These are phyloP conservation scores for Psilocybe azurescens DNA, from an alignment of 768 basidiomycete genomes.

Conservation along the genomic window DNA sequence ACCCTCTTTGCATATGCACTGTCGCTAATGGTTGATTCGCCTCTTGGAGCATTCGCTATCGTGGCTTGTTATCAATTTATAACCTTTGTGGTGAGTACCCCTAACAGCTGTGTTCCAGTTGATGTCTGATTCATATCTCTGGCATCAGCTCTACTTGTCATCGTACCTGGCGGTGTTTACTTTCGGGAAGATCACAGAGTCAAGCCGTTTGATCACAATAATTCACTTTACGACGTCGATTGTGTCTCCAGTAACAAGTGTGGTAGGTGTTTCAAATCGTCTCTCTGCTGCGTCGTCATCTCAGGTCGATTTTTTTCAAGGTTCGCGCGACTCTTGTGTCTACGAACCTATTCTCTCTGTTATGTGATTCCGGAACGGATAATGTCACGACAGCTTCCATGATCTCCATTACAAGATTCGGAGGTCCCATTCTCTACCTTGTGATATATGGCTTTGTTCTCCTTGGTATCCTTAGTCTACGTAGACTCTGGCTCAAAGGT, in stretches of 20 bases:
- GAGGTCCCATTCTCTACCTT: slow-evolving; percentile 79
- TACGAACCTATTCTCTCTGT: slow-evolving; percentile 75
- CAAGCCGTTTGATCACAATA: slow-evolving; percentile 58
- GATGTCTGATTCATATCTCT: background rate
- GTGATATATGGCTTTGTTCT: slow-evolving; percentile 63
- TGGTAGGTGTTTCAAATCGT: slow-evolving; percentile 47
- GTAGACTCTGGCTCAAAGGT: slow-evolving; percentile 68
- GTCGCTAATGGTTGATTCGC: slow-evolving; percentile 64
- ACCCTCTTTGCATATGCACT: slow-evolving; percentile 73
- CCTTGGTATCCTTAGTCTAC: slow-evolving; percentile 71
- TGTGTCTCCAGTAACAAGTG: slow-evolving; percentile 69
- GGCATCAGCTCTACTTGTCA: slow-evolving; percentile 51
- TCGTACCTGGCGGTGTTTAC: slow-evolving; percentile 77
- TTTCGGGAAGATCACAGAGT: slow-evolving; percentile 66
- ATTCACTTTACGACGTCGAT: slow-evolving; percentile 75
- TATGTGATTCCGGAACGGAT: slow-evolving; percentile 59
- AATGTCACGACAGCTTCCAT: slow-evolving; percentile 51
- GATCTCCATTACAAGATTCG: slow-evolving; percentile 62
- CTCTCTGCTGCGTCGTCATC: background rate
- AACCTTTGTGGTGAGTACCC: slow-evolving; percentile 67
- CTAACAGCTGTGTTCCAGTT: background rate
- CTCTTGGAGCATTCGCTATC: slow-evolving; percentile 74
- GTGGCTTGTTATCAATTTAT: slow-evolving; percentile 77
- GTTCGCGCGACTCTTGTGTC: slow-evolving; percentile 75
- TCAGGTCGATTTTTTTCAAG: slow-evolving; percentile 37